A percentile compares a stretch with the other conserved stretches of the same genome.
phyloP scores from a whole-genome alignment of 495 filamentous ascomycete species.

The Daldinia caldariorum region DNA sequence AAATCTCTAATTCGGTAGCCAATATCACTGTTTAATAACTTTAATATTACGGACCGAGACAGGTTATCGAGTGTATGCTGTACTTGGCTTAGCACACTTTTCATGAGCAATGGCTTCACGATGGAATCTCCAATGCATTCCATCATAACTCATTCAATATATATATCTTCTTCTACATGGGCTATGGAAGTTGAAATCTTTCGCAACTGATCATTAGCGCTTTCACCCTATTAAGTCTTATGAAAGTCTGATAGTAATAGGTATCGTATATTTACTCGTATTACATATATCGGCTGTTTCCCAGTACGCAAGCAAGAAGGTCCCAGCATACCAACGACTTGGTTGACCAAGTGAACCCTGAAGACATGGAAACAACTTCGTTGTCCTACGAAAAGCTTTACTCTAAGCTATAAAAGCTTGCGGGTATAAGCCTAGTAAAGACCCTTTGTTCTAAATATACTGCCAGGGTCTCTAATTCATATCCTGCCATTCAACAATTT shows the following conservation, averaged over 20 bases:
- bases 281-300: too few relatives aligned
- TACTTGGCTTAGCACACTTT: slow-evolving; percentile 16
- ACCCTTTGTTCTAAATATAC: neutral
- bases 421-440: neutral
- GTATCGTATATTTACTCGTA: too few relatives aligned
- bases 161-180: neutral
- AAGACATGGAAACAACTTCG: neutral
- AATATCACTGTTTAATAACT: slow-evolving; percentile 6
- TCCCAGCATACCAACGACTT: too few relatives aligned
- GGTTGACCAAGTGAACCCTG: neutral
- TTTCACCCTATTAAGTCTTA: neutral
- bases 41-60: slow-evolving; percentile 11
- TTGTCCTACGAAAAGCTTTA: neutral
- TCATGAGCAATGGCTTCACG: slow-evolving; percentile 4
- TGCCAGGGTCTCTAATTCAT: neutral
- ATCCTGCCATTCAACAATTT: neutral
- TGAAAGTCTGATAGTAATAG: too few relatives aligned
- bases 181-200: neutral
- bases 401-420: neutral
- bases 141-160: slow-evolving; percentile 16
- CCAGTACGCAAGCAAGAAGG: too few relatives aligned
- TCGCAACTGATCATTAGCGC: neutral
- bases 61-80: slow-evolving; percentile 18
- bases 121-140: slow-evolving; percentile 9
- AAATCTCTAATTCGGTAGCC: slow-evolving; percentile 22